A percentile compares a stretch with the other conserved stretches of the same genome.
phyloP scores from a whole-genome alignment of 495 filamentous ascomycete species.

The Margaritispora aquatica region DNA sequence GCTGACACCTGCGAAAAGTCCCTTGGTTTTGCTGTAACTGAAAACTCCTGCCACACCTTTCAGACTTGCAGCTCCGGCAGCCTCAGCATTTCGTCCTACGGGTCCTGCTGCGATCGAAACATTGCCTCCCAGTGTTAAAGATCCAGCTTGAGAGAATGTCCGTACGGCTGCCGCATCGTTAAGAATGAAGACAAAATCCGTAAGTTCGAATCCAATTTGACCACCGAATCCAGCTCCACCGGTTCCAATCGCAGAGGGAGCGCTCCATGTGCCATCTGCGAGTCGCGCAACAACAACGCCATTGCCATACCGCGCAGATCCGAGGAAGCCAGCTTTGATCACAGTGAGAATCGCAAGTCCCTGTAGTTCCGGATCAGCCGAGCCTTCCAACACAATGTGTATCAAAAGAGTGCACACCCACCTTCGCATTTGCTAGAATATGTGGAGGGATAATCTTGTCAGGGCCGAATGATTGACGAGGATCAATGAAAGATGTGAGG shows the following conservation, averaged over 20 bases:
- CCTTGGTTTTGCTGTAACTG: constrained; percentile 95
- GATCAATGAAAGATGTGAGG: constrained; percentile 90
- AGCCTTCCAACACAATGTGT: not conserved
- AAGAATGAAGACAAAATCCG: constrained; percentile 98
- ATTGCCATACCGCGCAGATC: constrained; percentile 86
- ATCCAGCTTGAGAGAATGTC: constrained; percentile 89
- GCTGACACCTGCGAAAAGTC: constrained; percentile 91
- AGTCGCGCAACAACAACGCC: constrained; percentile 91
- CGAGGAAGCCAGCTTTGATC: constrained; percentile 92
- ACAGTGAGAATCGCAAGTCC: constrained; percentile 94
- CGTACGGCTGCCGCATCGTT: constrained; percentile 89
- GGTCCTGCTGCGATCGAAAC: constrained; percentile 94
- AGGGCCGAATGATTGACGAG: constrained; percentile 87
- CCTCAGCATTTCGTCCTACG: constrained; percentile 90
- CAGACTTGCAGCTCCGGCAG: constrained; percentile 87
- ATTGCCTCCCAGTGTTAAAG: constrained; percentile 89
- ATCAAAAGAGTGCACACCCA: constrained; percentile 1
- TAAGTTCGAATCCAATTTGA: constrained; percentile 95
- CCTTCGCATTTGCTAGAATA: constrained; percentile 83
- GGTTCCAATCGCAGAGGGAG: constrained; percentile 85
- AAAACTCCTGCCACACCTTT: constrained; percentile 89
- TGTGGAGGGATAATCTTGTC: constrained; percentile 96
- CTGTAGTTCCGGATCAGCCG: constrained; percentile 34
- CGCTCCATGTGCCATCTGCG: constrained; percentile 89
- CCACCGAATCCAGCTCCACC: constrained; percentile 92